These are phyloP conservation scores for Wallacemonas sp. DNA, from an alignment of 208 protist genomes.

Conservation along the genomic window DNA sequence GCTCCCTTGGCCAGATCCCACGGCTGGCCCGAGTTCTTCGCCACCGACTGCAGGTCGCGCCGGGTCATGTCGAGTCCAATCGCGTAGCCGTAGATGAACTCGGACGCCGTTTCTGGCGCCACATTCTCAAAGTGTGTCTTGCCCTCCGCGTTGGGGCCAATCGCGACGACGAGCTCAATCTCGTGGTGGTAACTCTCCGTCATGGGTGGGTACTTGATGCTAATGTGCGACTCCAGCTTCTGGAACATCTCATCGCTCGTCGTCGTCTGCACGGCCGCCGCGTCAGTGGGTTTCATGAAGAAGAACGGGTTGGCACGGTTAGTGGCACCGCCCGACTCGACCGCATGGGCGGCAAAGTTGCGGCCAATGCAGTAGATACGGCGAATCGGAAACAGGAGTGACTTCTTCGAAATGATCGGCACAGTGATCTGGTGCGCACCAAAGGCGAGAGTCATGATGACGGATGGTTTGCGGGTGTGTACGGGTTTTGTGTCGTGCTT, in stretches of 20 bases:
- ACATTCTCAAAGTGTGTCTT: constrained; percentile 39
- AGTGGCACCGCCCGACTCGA: constrained; percentile 63
- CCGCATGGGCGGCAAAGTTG: constrained; percentile 78
- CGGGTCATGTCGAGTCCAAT: constrained; percentile 90
- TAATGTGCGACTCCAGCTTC: constrained; percentile 24
- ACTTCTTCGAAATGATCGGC: constrained; percentile 46
- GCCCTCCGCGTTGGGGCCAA: constrained; percentile 34
- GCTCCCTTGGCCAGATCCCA: constrained; percentile 88
- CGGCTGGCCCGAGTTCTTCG: constrained; percentile 70
- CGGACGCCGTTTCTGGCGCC: constrained; percentile 36
- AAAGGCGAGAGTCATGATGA: constrained; percentile 25
- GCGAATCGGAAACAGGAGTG: constrained; percentile 60
- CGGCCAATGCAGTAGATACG: constrained; percentile 78
- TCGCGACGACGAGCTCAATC: constrained; percentile 81
- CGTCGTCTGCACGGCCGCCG: constrained; percentile 25
- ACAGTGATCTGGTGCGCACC: constrained; percentile 30
- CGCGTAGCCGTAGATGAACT: constrained; percentile 78
- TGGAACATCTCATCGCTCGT: constrained; percentile 20
- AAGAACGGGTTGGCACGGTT: constrained; percentile 69
- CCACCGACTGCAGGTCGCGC: constrained; percentile 78
- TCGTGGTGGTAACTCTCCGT: constrained; percentile 85
- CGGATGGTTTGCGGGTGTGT: neutral
- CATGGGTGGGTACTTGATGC: constrained; percentile 55
- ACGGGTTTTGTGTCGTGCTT: too few relatives aligned
- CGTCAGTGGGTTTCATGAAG: constrained; percentile 79